phyloP scores from a whole-genome alignment of 805 yeast species.

The Hemisphaericaspora nanyangensis region DNA sequence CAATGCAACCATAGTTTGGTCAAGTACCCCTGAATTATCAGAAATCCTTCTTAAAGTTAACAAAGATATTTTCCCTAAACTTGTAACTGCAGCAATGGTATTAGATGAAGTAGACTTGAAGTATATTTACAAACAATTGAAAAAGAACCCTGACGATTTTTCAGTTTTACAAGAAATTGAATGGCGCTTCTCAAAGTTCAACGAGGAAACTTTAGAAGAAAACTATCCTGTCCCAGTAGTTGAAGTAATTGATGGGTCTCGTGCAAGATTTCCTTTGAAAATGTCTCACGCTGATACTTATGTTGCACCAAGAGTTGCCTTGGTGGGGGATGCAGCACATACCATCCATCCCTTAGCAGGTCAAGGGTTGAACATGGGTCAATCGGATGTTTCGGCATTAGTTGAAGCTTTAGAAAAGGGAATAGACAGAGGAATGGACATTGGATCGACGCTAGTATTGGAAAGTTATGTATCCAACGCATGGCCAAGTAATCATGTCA shows the following conservation, averaged over 20 bases:
- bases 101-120: constrained; percentile 72
- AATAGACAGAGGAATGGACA: constrained; percentile 74
- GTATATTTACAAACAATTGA: constrained; percentile 51
- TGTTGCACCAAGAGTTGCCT: constrained; percentile 76
- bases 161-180: constrained; percentile 62
- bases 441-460: constrained; percentile 74
- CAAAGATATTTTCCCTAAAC: constrained; percentile 57
- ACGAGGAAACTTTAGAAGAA: constrained; percentile 48
- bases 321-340: constrained; percentile 98
- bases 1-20: constrained; percentile 92
- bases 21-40: constrained; percentile 74
- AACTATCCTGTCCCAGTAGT: constrained; percentile 64
- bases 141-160: constrained; percentile 38
- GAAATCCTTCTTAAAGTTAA: constrained; percentile 54
- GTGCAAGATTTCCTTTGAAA: constrained; percentile 87
- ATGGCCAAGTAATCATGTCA: constrained; percentile 72
- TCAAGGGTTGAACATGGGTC: constrained; percentile 98
- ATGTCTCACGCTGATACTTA: constrained; percentile 90
- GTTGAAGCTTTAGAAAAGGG: constrained; percentile 69
- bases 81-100: constrained; percentile 86
- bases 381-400: constrained; percentile 77
- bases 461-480: constrained; percentile 87
- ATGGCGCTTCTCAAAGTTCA: constrained; percentile 56
- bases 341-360: constrained; percentile 97
- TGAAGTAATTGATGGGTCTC: constrained; percentile 54